Conservation (phyloP, 108 stramenopile genomes). For the Pseudonitzschia delicatissima region DNA sequence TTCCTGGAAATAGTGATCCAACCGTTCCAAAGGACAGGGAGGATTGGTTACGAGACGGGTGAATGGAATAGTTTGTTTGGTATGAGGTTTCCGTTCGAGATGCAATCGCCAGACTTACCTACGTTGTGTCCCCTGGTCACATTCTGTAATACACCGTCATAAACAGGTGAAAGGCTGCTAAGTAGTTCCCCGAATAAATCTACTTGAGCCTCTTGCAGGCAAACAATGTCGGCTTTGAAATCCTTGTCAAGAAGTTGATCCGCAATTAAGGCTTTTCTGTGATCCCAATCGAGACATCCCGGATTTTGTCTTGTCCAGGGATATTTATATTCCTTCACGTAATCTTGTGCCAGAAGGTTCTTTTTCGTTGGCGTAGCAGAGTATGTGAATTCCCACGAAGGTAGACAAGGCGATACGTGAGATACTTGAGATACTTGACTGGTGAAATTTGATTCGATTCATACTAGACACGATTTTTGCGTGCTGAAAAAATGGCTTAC, state of each 20-base stretch:
- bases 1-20: background rate
- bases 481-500: background rate
- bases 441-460: background rate
- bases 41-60: too few relatives aligned
- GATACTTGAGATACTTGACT: background rate
- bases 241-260: slow-evolving; percentile 16
- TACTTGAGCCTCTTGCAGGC: slow-evolving; percentile 64
- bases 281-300: slow-evolving; percentile 33
- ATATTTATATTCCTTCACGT: slow-evolving; percentile 26
- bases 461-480: background rate
- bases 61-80: too few relatives aligned
- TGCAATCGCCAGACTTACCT: background rate
- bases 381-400: background rate
- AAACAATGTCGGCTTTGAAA: slow-evolving; percentile 33
- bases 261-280: slow-evolving; percentile 32
- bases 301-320: slow-evolving; percentile 24
- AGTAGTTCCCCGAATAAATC: slow-evolving; percentile 29
- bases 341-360: slow-evolving; percentile 45
- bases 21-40: too few relatives aligned
- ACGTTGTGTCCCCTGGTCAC: slow-evolving; percentile 35
- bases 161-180: background rate
- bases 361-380: too few relatives aligned
- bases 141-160: slow-evolving; percentile 37
- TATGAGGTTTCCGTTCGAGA: too few relatives aligned
- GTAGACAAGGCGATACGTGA: background rate